Evolutionary conservation across 495 filamentous ascomycete species (phyloP), one percentile per base, ranked within the genome.

Genomic region (Aspergillus nanangensis): DNA sequence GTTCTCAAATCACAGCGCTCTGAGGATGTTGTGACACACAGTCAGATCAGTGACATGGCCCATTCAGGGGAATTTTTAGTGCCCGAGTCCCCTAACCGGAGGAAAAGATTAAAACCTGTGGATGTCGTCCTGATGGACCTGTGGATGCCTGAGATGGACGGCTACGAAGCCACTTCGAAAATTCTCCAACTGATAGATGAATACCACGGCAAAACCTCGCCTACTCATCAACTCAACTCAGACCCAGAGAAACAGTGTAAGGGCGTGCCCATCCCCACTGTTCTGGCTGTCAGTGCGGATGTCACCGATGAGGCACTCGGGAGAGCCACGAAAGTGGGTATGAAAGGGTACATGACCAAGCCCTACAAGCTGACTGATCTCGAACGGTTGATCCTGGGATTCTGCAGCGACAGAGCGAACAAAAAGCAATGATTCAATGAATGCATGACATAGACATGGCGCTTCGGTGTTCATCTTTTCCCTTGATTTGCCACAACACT

Each of bases 111-210:
- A 21, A 74, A 69, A 43, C 53, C 67, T 4, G 79, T 90, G 47
- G 79, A 89, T 57, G 72, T 86, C 1, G 72, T 91, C 17, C 61
- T 90, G 21, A 91, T 91, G 87, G 87, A 91, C 61, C 74, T 91
- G 5, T 91, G 87, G 87, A 91, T 91, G 87, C 87, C 87, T 2
- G 72, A 80, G 45, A 86, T 89, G 80, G 87, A 91, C 54, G 87
- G 87, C 2, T 90, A 87, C 45, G 81, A 90, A 58, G 87, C 87
- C 5, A 80, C 86, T 1, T 70, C 76, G 39, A 63, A 64, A 20
- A 91, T 91, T 45, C 61, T 84, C n/a, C 62, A 72, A 41, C 70
- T 83, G 60, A 62, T 72, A 27, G 54, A 66, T 41, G 65, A 70
- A 32, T 56, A 66, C 29, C 58, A 55, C 19, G 49, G 52, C 23